Conservation (phyloP, 345 rosid species). For the Camelina laxa region DNA sequence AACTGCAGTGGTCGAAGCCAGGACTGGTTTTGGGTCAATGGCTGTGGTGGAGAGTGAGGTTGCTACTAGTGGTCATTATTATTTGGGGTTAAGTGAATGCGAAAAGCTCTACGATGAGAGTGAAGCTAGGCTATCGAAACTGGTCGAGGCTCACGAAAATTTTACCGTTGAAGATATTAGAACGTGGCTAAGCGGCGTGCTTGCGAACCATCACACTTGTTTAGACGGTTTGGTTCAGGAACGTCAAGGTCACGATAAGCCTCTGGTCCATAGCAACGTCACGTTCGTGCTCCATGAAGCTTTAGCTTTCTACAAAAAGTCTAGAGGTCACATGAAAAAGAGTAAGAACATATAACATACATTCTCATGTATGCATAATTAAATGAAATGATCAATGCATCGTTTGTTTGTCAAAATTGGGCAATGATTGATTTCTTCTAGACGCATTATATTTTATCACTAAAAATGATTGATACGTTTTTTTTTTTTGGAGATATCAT, state of each 20-base stretch:
- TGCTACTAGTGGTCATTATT: conserved; percentile 9
- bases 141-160: conserved; percentile 41
- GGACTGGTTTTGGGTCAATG: conserved; percentile 41
- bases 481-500: background rate
- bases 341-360: conserved; percentile 36
- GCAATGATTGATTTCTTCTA: background rate
- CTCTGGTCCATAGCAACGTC: conserved; percentile 45
- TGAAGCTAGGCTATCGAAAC: conserved; percentile 51
- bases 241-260: conserved; percentile 30
- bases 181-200: conserved; percentile 65
- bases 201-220: conserved; percentile 62
- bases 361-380: conserved; percentile 6
- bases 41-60: conserved; percentile 17
- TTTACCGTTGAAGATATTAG: conserved; percentile 54
- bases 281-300: conserved; percentile 51
- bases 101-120: conserved; percentile 58
- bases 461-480: background rate
- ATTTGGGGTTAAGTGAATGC: conserved; percentile 53
- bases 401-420: conserved; percentile 1
- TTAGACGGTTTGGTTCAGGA: conserved; percentile 57
- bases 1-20: conserved; percentile 43
- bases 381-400: background rate
- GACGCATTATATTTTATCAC: background rate
- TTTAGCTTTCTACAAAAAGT: conserved; percentile 48
- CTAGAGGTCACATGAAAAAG: conserved; percentile 9